Conservation (phyloP, 176 grass and related monocot genomes). For the Triticum timopheevii region DNA sequence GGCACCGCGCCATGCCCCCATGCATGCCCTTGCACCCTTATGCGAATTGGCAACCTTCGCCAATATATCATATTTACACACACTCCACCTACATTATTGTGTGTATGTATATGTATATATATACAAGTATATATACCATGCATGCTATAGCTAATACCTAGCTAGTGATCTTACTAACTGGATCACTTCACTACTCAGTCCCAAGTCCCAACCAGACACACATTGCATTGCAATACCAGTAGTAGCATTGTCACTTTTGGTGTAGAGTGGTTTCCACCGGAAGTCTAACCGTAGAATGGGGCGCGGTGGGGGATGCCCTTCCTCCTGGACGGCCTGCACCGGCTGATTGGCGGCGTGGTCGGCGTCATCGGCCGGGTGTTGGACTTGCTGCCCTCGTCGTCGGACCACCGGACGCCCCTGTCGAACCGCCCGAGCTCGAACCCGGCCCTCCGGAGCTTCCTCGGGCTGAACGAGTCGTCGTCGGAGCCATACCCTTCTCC, state of each 20-base stretch:
- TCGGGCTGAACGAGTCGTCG: conserved; percentile 54
- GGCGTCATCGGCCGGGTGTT: conserved; percentile 37
- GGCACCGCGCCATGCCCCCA: not conserved
- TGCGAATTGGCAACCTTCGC: conserved; percentile 19
- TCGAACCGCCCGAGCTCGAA: conserved; percentile 46
- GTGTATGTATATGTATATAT: conserved; percentile 10
- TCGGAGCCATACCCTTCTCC: conserved; percentile 42
- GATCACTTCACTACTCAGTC: conserved; percentile 29
- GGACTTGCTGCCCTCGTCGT: conserved; percentile 54
- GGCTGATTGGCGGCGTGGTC: conserved; percentile 51
- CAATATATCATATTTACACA: conserved; percentile 42
- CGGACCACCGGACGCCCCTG: conserved; percentile 41
- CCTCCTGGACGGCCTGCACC: conserved; percentile 55
- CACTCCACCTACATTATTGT: conserved; percentile 35
- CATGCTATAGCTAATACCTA: conserved; percentile 37
- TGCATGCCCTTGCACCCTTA: not conserved
- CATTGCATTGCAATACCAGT: not conserved
- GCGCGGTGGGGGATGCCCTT: conserved; percentile 64
- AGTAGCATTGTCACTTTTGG: not conserved
- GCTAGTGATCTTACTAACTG: conserved; percentile 11
- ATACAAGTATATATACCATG: conserved; percentile 33
- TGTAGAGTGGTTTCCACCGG: conserved; percentile 13
- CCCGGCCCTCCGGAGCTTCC: conserved; percentile 34
- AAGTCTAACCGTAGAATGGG: conserved; percentile 54
- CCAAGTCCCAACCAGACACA: conserved; percentile 11